Conservation (phyloP, 1,284 basidiomycete species). For the Polyporus tsugae region DNA sequence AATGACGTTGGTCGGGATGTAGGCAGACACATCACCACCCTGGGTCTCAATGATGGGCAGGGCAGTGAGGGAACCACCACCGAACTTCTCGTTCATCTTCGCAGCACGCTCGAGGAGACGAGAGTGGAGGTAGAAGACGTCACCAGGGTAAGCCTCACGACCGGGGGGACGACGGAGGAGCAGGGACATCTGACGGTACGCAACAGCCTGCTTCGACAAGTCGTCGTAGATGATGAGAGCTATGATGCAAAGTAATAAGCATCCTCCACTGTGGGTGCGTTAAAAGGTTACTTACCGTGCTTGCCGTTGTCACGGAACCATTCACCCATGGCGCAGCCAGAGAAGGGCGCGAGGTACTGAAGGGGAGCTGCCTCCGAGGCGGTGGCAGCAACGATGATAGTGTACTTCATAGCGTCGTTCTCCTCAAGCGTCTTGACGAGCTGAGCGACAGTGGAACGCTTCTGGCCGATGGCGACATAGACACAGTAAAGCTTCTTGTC, state of each 20-base stretch:
- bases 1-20: constrained; percentile 94
- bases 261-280: constrained; percentile 10
- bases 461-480: constrained; percentile 99
- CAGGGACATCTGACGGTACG: constrained; percentile 99
- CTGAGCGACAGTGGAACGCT: constrained; percentile 99
- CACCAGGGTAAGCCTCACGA: constrained; percentile 99
- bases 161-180: constrained; percentile 99
- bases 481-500: constrained; percentile 99
- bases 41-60: constrained; percentile 99
- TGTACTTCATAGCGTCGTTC: constrained; percentile 99
- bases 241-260: constrained; percentile 37
- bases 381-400: constrained; percentile 98
- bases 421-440: constrained; percentile 99
- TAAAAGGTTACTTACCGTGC: constrained; percentile 64
- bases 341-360: constrained; percentile 99
- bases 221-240: constrained; percentile 99
- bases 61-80: constrained; percentile 97
- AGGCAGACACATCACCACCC: constrained; percentile 99
- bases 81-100: constrained; percentile 99
- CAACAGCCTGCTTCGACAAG: constrained; percentile 99
- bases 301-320: constrained; percentile 99
- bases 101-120: constrained; percentile 99
- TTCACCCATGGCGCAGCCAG: constrained; percentile 99
- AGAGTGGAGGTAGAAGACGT: constrained; percentile 99
- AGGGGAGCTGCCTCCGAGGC: constrained; percentile 99